Conservation (phyloP, 805 yeast genomes). For the Candida coquimbonensis region DNA sequence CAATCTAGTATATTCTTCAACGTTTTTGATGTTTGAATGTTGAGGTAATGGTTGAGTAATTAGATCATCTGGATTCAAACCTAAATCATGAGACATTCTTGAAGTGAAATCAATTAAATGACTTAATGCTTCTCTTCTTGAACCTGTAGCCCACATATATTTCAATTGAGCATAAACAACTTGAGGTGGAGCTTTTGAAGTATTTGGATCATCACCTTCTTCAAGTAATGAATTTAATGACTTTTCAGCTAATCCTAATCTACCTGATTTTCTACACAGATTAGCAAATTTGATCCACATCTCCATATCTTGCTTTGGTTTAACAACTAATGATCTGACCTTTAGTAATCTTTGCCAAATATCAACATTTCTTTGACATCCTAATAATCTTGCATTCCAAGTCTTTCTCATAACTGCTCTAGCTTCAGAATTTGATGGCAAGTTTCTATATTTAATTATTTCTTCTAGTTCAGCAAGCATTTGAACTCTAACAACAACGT, state of each 20-base stretch:
- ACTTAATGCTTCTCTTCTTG: constrained; percentile 75
- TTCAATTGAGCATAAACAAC: constrained; percentile 96
- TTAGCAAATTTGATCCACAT: constrained; percentile 99
- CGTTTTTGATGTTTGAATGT: constrained; percentile 50
- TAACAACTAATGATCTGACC: constrained; percentile 86
- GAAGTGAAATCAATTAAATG: constrained; percentile 88
- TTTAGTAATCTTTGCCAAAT: constrained; percentile 97
- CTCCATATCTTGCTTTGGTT: constrained; percentile 94
- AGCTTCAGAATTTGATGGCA: constrained; percentile 78
- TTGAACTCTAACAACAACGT: constrained; percentile 93
- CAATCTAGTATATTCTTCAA: constrained; percentile 74
- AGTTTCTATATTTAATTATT: constrained; percentile 78
- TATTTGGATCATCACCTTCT: constrained; percentile 49
- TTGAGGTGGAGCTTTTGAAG: constrained; percentile 88
- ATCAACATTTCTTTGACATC: constrained; percentile 95
- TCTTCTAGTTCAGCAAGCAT: constrained; percentile 97
- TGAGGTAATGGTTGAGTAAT: constrained; percentile 82
- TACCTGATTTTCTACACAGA: constrained; percentile 87
- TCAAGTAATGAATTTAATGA: constrained; percentile 76
- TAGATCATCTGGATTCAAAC: constrained; percentile 79
- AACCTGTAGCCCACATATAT: constrained; percentile 95
- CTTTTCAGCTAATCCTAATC: constrained; percentile 88
- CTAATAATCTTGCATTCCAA: constrained; percentile 88
- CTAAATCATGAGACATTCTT: constrained; percentile 81
- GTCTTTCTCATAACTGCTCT: constrained; percentile 76